These are phyloP conservation scores for Russula lepida DNA, from an alignment of 768 basidiomycete species.

Conservation along the genomic window DNA sequence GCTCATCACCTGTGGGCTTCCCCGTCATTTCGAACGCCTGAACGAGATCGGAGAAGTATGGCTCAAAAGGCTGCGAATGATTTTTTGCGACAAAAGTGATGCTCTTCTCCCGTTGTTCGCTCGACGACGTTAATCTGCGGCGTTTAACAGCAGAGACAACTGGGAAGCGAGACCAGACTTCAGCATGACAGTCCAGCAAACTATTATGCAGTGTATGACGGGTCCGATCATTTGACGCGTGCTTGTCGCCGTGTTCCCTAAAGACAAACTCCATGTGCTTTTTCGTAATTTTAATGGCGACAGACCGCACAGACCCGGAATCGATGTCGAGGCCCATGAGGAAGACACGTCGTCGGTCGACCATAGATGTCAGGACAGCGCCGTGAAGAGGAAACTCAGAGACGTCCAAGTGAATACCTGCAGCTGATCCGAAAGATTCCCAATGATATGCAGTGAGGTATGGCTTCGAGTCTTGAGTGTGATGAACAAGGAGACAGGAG, in stretches of 20 bases:
- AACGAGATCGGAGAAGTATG: constrained; percentile 41
- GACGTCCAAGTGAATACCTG: constrained; percentile 37
- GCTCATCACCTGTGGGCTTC: constrained; percentile 43
- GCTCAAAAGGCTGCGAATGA: constrained; percentile 29
- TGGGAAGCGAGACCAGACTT: constrained; percentile 12
- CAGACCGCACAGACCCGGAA: constrained; percentile 32
- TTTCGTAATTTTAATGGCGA: constrained; percentile 44
- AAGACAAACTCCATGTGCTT: constrained; percentile 51
- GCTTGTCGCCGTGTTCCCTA: constrained; percentile 32
- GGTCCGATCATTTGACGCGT: constrained; percentile 15
- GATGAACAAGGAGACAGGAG: constrained; percentile 40
- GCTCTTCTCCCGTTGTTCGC: constrained; percentile 27
- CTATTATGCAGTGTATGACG: constrained; percentile 34
- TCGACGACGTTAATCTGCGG: constrained; percentile 8
- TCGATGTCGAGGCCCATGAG: constrained; percentile 34
- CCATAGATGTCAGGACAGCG: constrained; percentile 38
- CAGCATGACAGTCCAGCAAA: constrained; percentile 10
- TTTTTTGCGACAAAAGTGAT: constrained; percentile 39
- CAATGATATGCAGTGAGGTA: constrained; percentile 42
- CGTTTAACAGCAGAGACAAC: constrained; percentile 8
- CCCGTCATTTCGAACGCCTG: constrained; percentile 41
- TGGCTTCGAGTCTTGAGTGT: constrained; percentile 9
- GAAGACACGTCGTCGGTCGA: constrained; percentile 35
- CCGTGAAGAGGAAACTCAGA: constrained; percentile 23
- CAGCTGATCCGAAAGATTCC: constrained; percentile 45